Conservation (phyloP, 2,329 filamentous ascomycete species). For the Hirsutella thompsonii region DNA sequence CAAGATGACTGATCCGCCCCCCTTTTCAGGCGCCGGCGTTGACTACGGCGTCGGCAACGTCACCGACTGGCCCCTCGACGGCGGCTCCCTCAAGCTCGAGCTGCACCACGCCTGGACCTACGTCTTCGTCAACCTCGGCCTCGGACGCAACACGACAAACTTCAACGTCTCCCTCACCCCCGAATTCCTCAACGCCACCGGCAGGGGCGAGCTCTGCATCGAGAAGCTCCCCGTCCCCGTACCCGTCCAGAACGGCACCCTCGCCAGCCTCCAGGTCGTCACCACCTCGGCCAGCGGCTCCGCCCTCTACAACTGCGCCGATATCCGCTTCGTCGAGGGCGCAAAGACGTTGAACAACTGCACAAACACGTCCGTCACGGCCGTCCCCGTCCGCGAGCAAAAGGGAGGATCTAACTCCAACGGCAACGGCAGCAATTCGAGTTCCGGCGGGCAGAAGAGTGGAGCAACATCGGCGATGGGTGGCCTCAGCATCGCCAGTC, state of each 20-base stretch:
- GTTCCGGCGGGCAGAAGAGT: background rate
- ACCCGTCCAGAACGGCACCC: slow-evolving; percentile 43
- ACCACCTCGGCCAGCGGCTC: slow-evolving; percentile 43
- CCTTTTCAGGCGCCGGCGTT: slow-evolving; percentile 38
- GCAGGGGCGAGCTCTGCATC: slow-evolving; percentile 52
- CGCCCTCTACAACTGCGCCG: slow-evolving; percentile 64
- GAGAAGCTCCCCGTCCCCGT: slow-evolving; percentile 43
- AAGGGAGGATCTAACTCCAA: slow-evolving; percentile 8
- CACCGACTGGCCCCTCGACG: slow-evolving; percentile 40
- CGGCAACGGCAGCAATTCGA: background rate
- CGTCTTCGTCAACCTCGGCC: slow-evolving; percentile 39
- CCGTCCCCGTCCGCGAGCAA: background rate
- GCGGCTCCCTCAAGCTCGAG: slow-evolving; percentile 32
- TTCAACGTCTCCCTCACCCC: slow-evolving; percentile 59
- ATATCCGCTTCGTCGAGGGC: slow-evolving; percentile 51
- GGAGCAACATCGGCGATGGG: background rate
- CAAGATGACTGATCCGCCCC: no score
- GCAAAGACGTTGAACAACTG: slow-evolving; percentile 29
- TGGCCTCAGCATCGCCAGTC: background rate
- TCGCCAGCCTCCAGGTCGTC: slow-evolving; percentile 57
- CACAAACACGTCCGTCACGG: slow-evolving; percentile 26
- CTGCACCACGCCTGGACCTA: slow-evolving; percentile 40
- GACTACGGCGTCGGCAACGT: slow-evolving; percentile 28
- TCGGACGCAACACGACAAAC: slow-evolving; percentile 38
- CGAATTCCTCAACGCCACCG: slow-evolving; percentile 44